Percentiles rank a stretch among this genome's conserved stretches.
These are phyloP conservation scores for Musa schizocarpa DNA, from an alignment of 176 grass and related monocot genomes.

Conservation along the genomic window DNA sequence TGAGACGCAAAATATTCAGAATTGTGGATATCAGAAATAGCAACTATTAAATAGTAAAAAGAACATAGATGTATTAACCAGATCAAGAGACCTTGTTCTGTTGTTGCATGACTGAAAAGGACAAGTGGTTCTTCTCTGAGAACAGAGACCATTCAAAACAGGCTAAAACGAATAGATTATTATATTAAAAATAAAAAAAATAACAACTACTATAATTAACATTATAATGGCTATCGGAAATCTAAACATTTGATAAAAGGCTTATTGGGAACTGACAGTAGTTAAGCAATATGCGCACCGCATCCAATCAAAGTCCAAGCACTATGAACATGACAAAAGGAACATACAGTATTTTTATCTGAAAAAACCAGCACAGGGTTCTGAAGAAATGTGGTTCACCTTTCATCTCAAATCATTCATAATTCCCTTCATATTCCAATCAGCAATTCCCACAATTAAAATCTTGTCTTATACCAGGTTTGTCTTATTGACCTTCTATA, in stretches of 20 bases:
- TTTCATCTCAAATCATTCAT: not conserved
- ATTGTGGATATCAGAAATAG: not conserved
- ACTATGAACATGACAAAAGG: too few species aligned
- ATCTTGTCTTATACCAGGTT: not conserved
- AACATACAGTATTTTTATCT: too few species aligned
- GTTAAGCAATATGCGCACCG: too few species aligned
- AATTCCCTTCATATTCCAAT: too few species aligned
- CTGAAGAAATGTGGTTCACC: not conserved
- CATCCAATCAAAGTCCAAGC: too few species aligned
- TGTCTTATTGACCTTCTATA: not conserved
- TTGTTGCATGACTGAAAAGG: conserved; percentile 17
- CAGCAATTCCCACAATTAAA: not conserved
- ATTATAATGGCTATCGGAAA: not conserved
- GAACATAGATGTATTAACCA: not conserved
- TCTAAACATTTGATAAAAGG: too few species aligned
- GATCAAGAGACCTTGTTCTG: conserved; percentile 15
- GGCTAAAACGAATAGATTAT: not conserved
- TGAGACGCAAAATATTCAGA: not conserved
- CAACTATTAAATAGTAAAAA: not conserved
- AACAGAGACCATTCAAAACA: not conserved
- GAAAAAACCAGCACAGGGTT: not conserved
- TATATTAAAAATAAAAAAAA: not conserved
- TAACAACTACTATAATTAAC: not conserved
- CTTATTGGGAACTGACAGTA: too few species aligned
- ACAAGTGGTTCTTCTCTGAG: conserved; percentile 10